Conservation (phyloP, 192 early-diverging fungal species). For the Chytriomyces sp. region DNA sequence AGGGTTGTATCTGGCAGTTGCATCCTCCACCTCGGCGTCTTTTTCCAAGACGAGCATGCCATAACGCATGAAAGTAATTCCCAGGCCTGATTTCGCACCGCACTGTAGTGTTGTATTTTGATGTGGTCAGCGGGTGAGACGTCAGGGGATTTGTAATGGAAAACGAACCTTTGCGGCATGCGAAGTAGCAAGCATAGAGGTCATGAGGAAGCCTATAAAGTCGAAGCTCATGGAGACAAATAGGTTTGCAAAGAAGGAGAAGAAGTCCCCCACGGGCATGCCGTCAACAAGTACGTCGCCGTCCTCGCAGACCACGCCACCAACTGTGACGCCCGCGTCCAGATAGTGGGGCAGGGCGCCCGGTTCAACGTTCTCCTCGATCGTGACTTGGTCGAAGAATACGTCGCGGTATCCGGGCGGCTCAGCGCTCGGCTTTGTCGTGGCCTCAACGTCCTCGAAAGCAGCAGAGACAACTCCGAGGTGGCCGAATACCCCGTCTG, state of each 20-base stretch:
- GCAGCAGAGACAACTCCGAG: constrained; percentile 36
- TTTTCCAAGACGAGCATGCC: constrained; percentile 27
- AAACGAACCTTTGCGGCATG: constrained; percentile 84
- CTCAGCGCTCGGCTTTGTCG: constrained; percentile 48
- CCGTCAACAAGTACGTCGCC: constrained; percentile 89
- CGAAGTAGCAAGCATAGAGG: constrained; percentile 86
- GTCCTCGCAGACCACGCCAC: constrained; percentile 69
- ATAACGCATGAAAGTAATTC: constrained; percentile 45
- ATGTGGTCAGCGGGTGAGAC: background rate
- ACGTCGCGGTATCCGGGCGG: constrained; percentile 75
- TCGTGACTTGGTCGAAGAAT: constrained; percentile 70
- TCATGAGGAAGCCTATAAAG: constrained; percentile 80
- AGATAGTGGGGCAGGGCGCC: background rate
- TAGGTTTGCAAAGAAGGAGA: constrained; percentile 81
- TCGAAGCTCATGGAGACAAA: constrained; percentile 57
- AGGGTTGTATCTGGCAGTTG: constrained; percentile 25
- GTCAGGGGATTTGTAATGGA: constrained; percentile 18
- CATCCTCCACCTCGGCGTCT: constrained; percentile 22
- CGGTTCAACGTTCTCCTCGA: constrained; percentile 9
- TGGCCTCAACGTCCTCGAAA: constrained; percentile 49
- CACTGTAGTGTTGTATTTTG: background rate
- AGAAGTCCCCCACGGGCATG: constrained; percentile 79
- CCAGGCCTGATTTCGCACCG: constrained; percentile 42
- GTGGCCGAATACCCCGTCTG: constrained; percentile 57
- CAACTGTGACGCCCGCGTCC: constrained; percentile 79